Evolutionary conservation across 2,329 filamentous ascomycete species (phyloP).

Genomic region (Epichloe baconii): DNA sequence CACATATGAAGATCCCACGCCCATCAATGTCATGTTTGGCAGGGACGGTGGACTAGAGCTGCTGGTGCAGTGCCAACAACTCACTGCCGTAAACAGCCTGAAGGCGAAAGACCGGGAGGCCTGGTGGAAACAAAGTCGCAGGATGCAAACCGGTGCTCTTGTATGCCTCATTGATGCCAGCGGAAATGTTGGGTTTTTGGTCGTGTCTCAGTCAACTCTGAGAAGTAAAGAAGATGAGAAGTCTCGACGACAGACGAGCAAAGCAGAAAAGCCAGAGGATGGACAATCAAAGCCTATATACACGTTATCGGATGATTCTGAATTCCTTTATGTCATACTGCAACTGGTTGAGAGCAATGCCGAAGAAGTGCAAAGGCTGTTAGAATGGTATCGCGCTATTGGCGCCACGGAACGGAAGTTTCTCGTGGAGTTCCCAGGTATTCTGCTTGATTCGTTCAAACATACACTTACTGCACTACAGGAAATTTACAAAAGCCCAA

Average conservation of each 20-base stretch:
- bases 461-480: slow-evolving; percentile 45
- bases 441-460: slow-evolving; percentile 44
- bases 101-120: slow-evolving; percentile 21
- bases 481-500: slow-evolving; percentile 29
- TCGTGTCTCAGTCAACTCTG: slow-evolving; percentile 18
- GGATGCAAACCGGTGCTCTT: slow-evolving; percentile 35
- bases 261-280: slow-evolving; percentile 3
- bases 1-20: slow-evolving; percentile 15
- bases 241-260: slow-evolving; percentile 8
- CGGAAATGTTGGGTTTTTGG: slow-evolving; percentile 28
- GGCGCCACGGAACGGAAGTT: slow-evolving; percentile 8
- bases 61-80: slow-evolving; percentile 32
- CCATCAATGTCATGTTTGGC: slow-evolving; percentile 23
- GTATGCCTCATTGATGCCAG: slow-evolving; percentile 32
- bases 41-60: slow-evolving; percentile 29
- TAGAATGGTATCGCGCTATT: slow-evolving; percentile 16
- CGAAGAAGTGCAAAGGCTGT: slow-evolving; percentile 11
- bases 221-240: slow-evolving; percentile 7
- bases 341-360: slow-evolving; percentile 14
- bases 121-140: slow-evolving; percentile 38
- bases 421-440: slow-evolving; percentile 49
- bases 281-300: neutral
- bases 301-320: slow-evolving; percentile 20
- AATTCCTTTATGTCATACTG: slow-evolving; percentile 19
- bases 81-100: slow-evolving; percentile 14